These are phyloP conservation scores for Pythium biforme DNA, from an alignment of 352 stramenopile species.

Conservation along the genomic window DNA sequence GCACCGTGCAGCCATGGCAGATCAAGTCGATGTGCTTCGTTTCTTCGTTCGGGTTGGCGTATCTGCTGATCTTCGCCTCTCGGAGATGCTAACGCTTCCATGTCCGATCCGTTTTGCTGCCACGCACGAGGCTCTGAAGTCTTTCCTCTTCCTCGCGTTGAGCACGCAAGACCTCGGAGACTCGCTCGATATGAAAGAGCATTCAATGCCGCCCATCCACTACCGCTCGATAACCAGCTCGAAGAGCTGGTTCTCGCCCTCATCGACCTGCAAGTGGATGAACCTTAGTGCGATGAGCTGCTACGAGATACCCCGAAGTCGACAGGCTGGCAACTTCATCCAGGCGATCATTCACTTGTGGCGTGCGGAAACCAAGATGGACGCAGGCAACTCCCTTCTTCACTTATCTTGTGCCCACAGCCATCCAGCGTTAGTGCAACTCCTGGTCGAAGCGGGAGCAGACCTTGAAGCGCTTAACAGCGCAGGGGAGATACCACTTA, in stretches of 20 bases:
- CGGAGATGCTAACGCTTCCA: slow-evolving; percentile 24
- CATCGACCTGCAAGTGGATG: slow-evolving; percentile 46
- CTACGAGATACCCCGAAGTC: slow-evolving; percentile 32
- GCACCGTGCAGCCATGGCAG: slow-evolving; percentile 46
- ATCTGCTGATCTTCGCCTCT: slow-evolving; percentile 34
- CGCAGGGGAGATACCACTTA: slow-evolving; percentile 31
- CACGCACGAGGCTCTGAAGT: slow-evolving; percentile 36
- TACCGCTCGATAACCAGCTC: slow-evolving; percentile 31
- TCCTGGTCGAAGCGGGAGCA: slow-evolving; percentile 40
- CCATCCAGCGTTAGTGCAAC: slow-evolving; percentile 37
- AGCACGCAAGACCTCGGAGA: slow-evolving; percentile 27
- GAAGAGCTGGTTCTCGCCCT: slow-evolving; percentile 24
- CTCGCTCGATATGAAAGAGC: slow-evolving; percentile 8
- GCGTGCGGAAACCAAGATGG: slow-evolving; percentile 22
- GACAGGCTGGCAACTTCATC: slow-evolving; percentile 39
- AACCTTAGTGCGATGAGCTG: slow-evolving; percentile 57
- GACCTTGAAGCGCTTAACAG: slow-evolving; percentile 32
- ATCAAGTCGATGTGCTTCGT: slow-evolving; percentile 37
- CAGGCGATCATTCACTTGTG: slow-evolving; percentile 55
- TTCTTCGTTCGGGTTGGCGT: slow-evolving; percentile 55
- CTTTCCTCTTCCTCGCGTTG: slow-evolving; percentile 45
- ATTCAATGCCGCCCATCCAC: not conserved
- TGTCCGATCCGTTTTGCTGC: slow-evolving; percentile 56
- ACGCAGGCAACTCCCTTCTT: slow-evolving; percentile 35
- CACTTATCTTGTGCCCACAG: slow-evolving; percentile 40